Base-by-base conservation (phyloP, 1,284 basidiomycete species). In the Puccinia hordei region DNA sequence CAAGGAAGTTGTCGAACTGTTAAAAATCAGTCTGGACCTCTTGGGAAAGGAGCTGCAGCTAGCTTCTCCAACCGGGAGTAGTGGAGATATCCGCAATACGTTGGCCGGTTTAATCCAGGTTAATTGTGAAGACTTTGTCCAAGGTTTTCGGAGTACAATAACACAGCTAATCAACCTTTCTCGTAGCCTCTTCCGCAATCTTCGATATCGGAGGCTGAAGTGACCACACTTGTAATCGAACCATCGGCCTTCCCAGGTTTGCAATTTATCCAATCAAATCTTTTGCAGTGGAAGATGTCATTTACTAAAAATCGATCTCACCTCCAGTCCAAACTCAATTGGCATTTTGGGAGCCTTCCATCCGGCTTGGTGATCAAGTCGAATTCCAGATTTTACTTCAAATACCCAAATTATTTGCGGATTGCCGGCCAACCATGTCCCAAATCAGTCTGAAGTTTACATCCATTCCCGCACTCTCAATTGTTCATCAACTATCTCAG, bases 381-480 rank as follows among this genome's bases (percentile, higher is more conserved):
- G 59, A 78, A 19, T 78, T 78, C 44, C 76, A 78, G 55, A 8
- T 78, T 2, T 51, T 35, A 24, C 27, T 78, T n/a, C 19, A 10
- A 2, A 55, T 66, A n/a, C 61, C 63, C 3, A 19, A 78, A 33
- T 2, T n/a, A 38, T 69, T 68, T 46, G 51, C 76, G 49, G 76
- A 66, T 59, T 69, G 65, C 55, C 65, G 55, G n/a, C 63, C 65
- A 27, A 66, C 65, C 19, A 66, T 78, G n/a, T 27, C 76, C 51
- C 68, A 49, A 22, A 27, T 66, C 30, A 53, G 68, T 66, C 51
- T 78, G 12, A 63, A 78, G 38, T 78, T 78, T 17, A 69, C 65
- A 30, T 41, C 51, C 30, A 53, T 78, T 8, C 59, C 76, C 15
- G 38, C 53, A 13, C 38, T 78, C 46, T 59, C 53, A 13, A 78